Base-by-base conservation (phyloP, 495 filamentous ascomycete species). In the Pyrenula aspistea region DNA sequence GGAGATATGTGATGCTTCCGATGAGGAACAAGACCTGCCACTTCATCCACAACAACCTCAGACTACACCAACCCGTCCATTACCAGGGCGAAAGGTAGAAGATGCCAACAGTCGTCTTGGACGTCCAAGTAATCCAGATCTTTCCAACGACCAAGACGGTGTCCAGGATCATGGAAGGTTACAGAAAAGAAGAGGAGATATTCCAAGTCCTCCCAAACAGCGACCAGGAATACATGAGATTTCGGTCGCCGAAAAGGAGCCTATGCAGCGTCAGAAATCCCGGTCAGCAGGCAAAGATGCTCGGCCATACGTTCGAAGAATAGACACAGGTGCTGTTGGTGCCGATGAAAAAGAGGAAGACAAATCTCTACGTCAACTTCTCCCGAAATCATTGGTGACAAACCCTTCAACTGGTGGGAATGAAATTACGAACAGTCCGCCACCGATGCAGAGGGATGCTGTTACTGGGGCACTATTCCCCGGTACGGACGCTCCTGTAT, bases 401-500 rank as follows among this genome's bases (percentile, higher is more conserved):
- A 59, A 52, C n/a, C 57, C 10, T 12, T 4, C 15, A 10, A n/a
- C 8, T 4, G 24, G 4, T 25, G 3, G 54, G 15, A 11, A 53
- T 23, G 22, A 2, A 52, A 2, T 22, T 24, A 59, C 23, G 61
- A 56, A 22, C 36, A 53, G 47, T 56, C 61, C 1, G 61, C 55
- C 25, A 54, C 49, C n/a, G 60, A 65, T 49, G 42, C 57, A 12
- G 61, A 59, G 53, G 61, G 57, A 21, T 58, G 53, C 25, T 63
- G 62, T 1, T 49, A 63, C 20, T 57, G 55, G 31, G 60, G 64
- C 1, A 54, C 56, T 53, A 60, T 70, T 25, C 64, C 62, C 22
- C 56, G 65, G 10, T 55, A 61, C 0, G 61, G 89, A 94, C 74
- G 88, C 88, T 2, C 90, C 90, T 10, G 73, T 85, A 1, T 90